Conservation (phyloP, 352 stramenopile genomes). For the Poterioochromonas sp. region DNA sequence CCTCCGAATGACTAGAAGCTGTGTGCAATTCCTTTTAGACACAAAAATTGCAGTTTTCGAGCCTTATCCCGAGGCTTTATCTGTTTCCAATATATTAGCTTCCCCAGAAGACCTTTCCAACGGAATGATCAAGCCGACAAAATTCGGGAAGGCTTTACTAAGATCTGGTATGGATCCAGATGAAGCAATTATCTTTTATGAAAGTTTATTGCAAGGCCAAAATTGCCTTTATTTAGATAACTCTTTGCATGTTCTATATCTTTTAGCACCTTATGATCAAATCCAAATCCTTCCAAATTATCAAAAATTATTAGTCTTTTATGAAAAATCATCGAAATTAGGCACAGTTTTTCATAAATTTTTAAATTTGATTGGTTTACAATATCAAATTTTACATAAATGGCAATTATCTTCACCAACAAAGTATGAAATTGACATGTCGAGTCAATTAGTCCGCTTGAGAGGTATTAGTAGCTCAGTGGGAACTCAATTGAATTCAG, state of each 20-base stretch:
- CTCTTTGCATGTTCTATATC: slow-evolving; percentile 7
- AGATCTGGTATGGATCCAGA: slow-evolving; percentile 22
- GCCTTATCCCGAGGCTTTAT: neutral
- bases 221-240: neutral
- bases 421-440: neutral
- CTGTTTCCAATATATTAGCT: neutral
- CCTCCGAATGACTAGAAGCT: neutral
- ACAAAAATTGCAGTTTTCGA: neutral
- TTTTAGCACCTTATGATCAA: neutral
- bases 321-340: neutral
- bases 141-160: slow-evolving; percentile 27
- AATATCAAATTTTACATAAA: neutral
- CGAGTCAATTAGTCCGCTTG: neutral
- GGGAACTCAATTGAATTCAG: neutral
- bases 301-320: neutral
- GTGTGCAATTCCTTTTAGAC: neutral
- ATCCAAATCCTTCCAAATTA: neutral
- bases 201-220: slow-evolving; percentile 24
- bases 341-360: neutral
- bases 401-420: neutral
- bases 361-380: neutral
- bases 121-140: neutral
- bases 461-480: neutral
- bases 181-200: slow-evolving; percentile 27
- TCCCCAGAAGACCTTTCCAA: neutral